Base-by-base conservation (phyloP, 257 asterid genomes). In the Nicotiana benthamiana region DNA sequence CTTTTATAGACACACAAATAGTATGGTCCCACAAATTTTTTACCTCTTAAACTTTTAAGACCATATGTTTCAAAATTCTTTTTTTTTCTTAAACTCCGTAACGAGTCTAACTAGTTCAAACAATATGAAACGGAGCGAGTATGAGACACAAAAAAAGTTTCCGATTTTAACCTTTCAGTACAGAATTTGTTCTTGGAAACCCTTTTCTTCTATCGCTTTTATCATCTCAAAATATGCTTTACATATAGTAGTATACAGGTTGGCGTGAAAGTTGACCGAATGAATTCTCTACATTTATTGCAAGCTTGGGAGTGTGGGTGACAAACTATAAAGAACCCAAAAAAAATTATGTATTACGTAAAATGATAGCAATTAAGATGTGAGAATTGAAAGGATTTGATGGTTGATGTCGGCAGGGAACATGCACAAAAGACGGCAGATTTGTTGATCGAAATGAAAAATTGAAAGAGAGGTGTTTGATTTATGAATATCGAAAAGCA, bases 361-460 rank as follows among this genome's bases (percentile, higher is more conserved):
- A 28, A 28, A 28, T 34, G 9, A 34, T 6, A 36, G 9, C 6
- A 2, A 67, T 1, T 40, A 20, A 5, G 6, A 46, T 1, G 2
- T 72, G 34, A 72, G 77, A 70, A 43, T 13, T 1, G 59, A 70
- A 70, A 72, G 60, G 78, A 72, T 72, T 72, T 72, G 60, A 24
- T 70, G 78, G 60, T 15, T 22, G 11, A 72, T 72, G 78, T 72
- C 78, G 40, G 78, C 60, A 72, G 78, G 78, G 78, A 72, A 72
- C 77, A 72, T 46, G 78, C 78, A 72, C 34, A 46, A 24, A 43
- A 24, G 22, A 46, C 24, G 48, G 59, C 5, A 22, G 32, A 72
- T 72, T 34, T 72, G 60, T 46, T 59, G 60, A 72, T 46, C 78
- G 60, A 46, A 72, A 72, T 22, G 78, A 12, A 22, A 72, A 72